Base-by-base conservation (phyloP, 2,329 filamentous ascomycete species). In the Sphaerulina musiva region DNA sequence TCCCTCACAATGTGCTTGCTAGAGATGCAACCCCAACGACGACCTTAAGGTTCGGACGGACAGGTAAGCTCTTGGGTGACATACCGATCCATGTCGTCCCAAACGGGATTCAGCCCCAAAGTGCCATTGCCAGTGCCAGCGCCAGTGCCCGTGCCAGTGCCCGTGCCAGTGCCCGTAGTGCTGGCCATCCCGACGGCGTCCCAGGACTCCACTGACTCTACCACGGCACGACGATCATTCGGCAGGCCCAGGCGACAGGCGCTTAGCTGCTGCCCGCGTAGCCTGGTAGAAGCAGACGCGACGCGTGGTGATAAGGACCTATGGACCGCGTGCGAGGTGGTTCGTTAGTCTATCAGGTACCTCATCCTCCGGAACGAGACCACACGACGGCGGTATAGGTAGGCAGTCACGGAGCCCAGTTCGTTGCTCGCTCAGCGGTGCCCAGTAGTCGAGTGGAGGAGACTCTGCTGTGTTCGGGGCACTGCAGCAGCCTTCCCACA, bases 1-100 rank as follows among this genome's bases (percentile, higher is more conserved):
- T 38, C 29, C n/a, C 32, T 39, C 44, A 36, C 42, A 11, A 20
- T 31, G 14, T 46, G 4, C 20, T 45, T 41, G 20, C 20, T 44
- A 46, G 42, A 39, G 48, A 41, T 51, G 40, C 29, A 45, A 51
- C 42, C 32, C 39, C 42, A 32, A 4, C 20, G 12, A 11, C 14
- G 20, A 20, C 20, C 20, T 20, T 9, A 46, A 41, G 31, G 40
- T 45, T 46, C 4, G 34, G 36, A 38, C 34, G 34, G 34, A 38
- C 10, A 20, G 31, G 20, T 14, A 36, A 45, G 32, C 43, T 52
- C 46, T 39, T 51, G 52, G n/a, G 45, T 40, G 61, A 65, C 82
- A 67, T 80, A 89, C 86, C 84, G 86, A 74, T 89, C 82, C 66
- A 87, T 78, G 70, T 88, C 80, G 67, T 88, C 83, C 86, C 86